A percentile compares a stretch with the other conserved stretches of the same genome.
Conservation (phyloP, 202 grass and related monocot genomes). For the Hordeum pubiflorum region DNA sequence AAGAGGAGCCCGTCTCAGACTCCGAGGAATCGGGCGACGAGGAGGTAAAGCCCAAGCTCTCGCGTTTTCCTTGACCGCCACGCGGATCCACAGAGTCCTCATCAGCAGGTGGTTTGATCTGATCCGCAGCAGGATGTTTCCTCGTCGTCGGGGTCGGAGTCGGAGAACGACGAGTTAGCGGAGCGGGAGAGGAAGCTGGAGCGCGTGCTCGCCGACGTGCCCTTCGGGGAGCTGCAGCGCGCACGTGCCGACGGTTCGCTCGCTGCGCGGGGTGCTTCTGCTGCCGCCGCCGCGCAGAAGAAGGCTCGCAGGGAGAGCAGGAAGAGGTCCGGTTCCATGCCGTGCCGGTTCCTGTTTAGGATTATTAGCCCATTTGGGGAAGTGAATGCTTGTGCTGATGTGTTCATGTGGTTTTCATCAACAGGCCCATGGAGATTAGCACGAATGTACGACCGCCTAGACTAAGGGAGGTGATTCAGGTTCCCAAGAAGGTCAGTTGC, state of each 20-base stretch:
- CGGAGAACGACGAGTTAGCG: slow-evolving; percentile 33
- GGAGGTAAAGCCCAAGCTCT: not conserved
- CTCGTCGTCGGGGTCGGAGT: slow-evolving; percentile 28
- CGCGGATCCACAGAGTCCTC: not conserved
- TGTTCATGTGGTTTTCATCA: not conserved
- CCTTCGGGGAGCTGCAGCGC: slow-evolving; percentile 74
- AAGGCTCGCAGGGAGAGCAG: slow-evolving; percentile 69
- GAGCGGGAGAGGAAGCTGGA: slow-evolving; percentile 53
- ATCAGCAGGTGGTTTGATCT: not conserved
- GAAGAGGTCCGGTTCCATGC: slow-evolving; percentile 45
- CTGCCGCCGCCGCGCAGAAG: slow-evolving; percentile 27
- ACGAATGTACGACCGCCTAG: slow-evolving; percentile 58
- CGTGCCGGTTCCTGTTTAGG: not conserved
- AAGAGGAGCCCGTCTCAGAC: not conserved
- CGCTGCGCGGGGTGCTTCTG: not conserved
- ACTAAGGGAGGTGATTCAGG: slow-evolving; percentile 74
- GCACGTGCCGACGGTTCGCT: slow-evolving; percentile 71
- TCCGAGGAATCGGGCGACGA: slow-evolving; percentile 25
- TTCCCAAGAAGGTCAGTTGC: slow-evolving; percentile 69
- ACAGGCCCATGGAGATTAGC: slow-evolving; percentile 91
- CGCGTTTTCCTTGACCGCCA: not conserved
- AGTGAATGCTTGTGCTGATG: not conserved
- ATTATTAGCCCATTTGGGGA: not conserved
- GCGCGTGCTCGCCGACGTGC: slow-evolving; percentile 64
- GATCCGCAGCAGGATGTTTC: slow-evolving; percentile 23